Evolutionary conservation across 495 filamentous ascomycete species (phyloP).

Genomic region (Talaromyces thailandensis): DNA sequence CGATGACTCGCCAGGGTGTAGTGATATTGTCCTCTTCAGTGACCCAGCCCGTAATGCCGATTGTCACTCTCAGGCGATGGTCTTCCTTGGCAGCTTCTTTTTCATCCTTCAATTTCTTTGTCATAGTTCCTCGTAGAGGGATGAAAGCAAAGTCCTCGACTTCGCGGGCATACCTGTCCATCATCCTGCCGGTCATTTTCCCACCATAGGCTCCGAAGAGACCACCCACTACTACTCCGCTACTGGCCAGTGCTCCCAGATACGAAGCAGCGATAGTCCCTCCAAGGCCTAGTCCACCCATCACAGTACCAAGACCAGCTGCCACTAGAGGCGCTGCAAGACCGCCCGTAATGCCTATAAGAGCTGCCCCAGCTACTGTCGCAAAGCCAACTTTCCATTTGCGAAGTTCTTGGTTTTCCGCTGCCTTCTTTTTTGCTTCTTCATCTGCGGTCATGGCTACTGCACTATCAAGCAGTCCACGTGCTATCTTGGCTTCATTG

Average conservation of each 20-base stretch:
- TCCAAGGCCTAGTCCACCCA: conserved; percentile 74
- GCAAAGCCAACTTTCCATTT: conserved; percentile 81
- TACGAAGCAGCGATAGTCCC: conserved; percentile 70
- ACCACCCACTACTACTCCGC: conserved; percentile 65
- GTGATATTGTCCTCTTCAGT: conserved; percentile 60
- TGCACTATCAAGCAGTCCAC: conserved; percentile 63
- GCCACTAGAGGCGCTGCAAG: conserved; percentile 76
- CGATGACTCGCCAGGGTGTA: conserved; percentile 68
- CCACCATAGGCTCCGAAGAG: conserved; percentile 87
- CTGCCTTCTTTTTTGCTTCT: conserved; percentile 55
- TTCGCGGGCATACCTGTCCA: conserved; percentile 80
- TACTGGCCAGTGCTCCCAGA: conserved; percentile 70
- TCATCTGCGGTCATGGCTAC: conserved; percentile 61
- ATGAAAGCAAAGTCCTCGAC: conserved; percentile 86
- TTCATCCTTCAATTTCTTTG: conserved; percentile 32
- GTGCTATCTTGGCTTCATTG: conserved; percentile 67
- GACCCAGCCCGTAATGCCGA: conserved; percentile 79
- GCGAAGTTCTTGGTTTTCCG: conserved; percentile 53
- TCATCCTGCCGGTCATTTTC: conserved; percentile 74
- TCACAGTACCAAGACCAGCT: conserved; percentile 71
- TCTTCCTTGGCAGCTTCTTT: conserved; percentile 37
- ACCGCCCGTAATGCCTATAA: conserved; percentile 75
- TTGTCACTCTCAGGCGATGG: conserved; percentile 69
- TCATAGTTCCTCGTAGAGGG: conserved; percentile 46
- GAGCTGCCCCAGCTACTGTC: conserved; percentile 63